Evolutionary conservation across 2,329 filamentous ascomycete genomes (phyloP), one percentile per base, ranked within the genome.

Genomic region (Ceratocystis diversiconidia): DNA sequence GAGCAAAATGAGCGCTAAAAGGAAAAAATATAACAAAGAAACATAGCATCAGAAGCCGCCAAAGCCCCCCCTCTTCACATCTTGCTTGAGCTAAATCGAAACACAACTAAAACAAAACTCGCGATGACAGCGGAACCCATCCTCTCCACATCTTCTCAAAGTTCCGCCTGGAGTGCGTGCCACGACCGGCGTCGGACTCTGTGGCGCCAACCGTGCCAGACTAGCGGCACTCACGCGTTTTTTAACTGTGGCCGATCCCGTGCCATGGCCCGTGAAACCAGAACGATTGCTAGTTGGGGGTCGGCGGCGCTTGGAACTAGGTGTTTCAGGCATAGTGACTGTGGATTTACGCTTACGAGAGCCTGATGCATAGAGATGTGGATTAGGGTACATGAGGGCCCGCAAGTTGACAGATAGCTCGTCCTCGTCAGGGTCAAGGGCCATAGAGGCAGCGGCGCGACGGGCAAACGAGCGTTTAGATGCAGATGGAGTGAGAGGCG

Each of bases 91-190:
- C 61, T 62, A 63, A 19, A 60, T 52, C n/a, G 66, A 76, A 66
- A 82, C 74, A 70, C 83, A 85, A 8, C 75, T 77, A 69, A 86
- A 84, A 72, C 84, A 86, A 73, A 85, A 85, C 68, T 82, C 79
- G 64, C 80, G 76, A 2, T 78, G 78, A 68, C 83, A 86, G 17
- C 73, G 74, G 71, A 80, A 85, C 12, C 80, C 83, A 69, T 79
- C 77, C 68, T 80, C 74, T 2, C 83, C 83, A 67, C 84, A 86
- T 15, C 75, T 75, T 63, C 79, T 75, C 69, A 76, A 69, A 15
- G 78, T 77, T 0, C 81, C 81, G 1, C 80, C 77, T 0, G 81
- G 80, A 8, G 80, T 82, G 69, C 74, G 74, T 3, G 77, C 70
- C 41, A 74, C 10, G 22, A 41, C 46, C 15, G 61, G 61, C n/a